These are phyloP conservation scores for Pseudocercospora musae DNA, from an alignment of 2,329 filamentous ascomycete species.

Conservation along the genomic window DNA sequence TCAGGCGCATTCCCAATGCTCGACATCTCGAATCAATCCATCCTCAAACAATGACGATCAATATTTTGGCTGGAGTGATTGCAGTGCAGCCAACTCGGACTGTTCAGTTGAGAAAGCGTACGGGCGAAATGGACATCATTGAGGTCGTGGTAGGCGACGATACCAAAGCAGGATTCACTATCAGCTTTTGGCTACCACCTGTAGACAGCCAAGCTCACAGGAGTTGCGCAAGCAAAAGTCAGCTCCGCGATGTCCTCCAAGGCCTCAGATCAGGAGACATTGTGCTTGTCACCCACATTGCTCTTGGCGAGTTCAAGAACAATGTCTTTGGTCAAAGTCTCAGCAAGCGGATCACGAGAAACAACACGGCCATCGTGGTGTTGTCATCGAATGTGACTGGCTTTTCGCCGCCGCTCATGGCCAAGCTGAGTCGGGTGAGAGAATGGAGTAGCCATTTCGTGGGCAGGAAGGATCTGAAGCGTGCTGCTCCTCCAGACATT, in stretches of 20 bases:
- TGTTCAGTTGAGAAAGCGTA: slow-evolving; percentile 58
- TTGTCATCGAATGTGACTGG: slow-evolving; percentile 15
- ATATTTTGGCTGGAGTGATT: slow-evolving; percentile 76
- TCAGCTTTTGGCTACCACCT: slow-evolving; percentile 76
- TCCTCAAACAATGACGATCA: slow-evolving; percentile 78
- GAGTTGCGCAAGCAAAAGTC: slow-evolving; percentile 21
- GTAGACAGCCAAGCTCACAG: slow-evolving; percentile 27
- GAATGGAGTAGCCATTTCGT: slow-evolving; percentile 76
- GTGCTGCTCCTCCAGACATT: neutral
- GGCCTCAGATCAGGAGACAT: slow-evolving; percentile 68
- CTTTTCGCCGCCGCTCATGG: slow-evolving; percentile 58
- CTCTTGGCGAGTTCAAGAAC: slow-evolving; percentile 68
- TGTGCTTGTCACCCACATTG: slow-evolving; percentile 75
- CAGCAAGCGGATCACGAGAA: slow-evolving; percentile 65
- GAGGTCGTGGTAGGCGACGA: slow-evolving; percentile 84
- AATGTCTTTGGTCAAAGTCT: slow-evolving; percentile 84
- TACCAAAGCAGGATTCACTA: slow-evolving; percentile 71
- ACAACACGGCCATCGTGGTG: slow-evolving; percentile 55
- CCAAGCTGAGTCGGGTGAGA: slow-evolving; percentile 65
- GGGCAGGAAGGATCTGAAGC: slow-evolving; percentile 28
- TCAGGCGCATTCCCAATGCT: slow-evolving; percentile 69
- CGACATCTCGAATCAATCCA: slow-evolving; percentile 62
- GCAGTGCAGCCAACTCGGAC: slow-evolving; percentile 64
- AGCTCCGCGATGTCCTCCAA: slow-evolving; percentile 42
- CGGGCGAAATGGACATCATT: slow-evolving; percentile 58